phyloP scores from a whole-genome alignment of 148 eudicot species.

The Beta vulgaris region DNA sequence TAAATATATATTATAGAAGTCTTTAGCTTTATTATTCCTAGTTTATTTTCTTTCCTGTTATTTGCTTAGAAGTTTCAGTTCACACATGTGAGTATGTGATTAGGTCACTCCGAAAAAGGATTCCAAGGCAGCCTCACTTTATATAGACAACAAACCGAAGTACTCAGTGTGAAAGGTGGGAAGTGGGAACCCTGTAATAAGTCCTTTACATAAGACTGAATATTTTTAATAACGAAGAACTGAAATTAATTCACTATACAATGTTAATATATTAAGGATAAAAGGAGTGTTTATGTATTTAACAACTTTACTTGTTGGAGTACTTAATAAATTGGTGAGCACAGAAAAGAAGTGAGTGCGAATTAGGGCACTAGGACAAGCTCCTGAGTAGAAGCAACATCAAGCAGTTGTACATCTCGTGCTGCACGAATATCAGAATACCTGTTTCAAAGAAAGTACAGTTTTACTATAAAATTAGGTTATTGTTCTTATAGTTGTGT shows the following conservation, averaged over 20 bases:
- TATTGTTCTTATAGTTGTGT: no score
- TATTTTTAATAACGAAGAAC: no score
- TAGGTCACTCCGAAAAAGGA: background rate
- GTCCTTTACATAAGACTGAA: no score
- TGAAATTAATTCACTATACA: background rate
- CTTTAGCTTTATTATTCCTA: background rate
- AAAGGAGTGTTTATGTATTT: background rate
- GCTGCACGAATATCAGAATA: no score
- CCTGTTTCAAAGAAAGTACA: no score
- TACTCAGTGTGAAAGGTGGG: background rate
- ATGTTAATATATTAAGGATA: background rate
- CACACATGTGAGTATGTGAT: background rate
- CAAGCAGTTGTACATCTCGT: no score
- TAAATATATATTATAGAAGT: no score
- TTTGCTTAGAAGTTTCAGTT: background rate
- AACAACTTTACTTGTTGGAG: background rate
- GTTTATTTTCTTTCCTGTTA: background rate
- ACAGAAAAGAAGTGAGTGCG: background rate
- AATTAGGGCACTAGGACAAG: background rate
- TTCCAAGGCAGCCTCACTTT: background rate
- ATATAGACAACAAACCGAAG: background rate
- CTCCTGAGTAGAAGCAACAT: background rate
- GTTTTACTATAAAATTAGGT: no score
- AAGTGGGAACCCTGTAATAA: slow-evolving; percentile 1
- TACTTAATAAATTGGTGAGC: background rate